phyloP scores from a whole-genome alignment of 176 grass and related monocot genomes.

The Paspalum vaginatum region DNA sequence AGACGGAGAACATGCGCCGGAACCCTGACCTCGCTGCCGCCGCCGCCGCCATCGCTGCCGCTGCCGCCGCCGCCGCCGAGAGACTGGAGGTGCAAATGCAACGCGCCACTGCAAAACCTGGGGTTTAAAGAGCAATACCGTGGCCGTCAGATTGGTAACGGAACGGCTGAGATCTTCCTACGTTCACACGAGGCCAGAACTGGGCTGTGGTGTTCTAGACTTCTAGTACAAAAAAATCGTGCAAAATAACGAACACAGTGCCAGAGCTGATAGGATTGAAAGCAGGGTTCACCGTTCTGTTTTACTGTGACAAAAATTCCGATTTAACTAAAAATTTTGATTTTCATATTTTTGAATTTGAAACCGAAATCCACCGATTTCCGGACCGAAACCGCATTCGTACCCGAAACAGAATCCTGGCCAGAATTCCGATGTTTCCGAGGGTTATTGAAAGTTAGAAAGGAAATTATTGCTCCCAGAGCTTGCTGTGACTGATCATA shows the following conservation, averaged over 20 bases:
- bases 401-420: no score
- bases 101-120: background rate
- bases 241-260: background rate
- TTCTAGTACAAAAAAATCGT: background rate
- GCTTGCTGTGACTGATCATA: background rate
- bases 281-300: no score
- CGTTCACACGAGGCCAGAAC: no score
- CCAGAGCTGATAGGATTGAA: background rate
- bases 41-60: slow-evolving; percentile 53
- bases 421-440: no score
- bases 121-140: slow-evolving; percentile 41
- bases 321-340: no score
- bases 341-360: no score
- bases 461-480: background rate
- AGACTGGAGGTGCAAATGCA: background rate
- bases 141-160: background rate
- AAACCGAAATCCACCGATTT: no score
- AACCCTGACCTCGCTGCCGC: slow-evolving; percentile 61
- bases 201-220: no score
- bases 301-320: no score
- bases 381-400: no score
- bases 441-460: background rate
- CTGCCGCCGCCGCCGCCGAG: slow-evolving; percentile 25
- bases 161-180: background rate
- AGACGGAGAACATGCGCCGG: slow-evolving; percentile 71